Evolutionary conservation across 306 rosid species (phyloP), one percentile per base, ranked within the genome.

Genomic region (Vachellia pachyceras): DNA sequence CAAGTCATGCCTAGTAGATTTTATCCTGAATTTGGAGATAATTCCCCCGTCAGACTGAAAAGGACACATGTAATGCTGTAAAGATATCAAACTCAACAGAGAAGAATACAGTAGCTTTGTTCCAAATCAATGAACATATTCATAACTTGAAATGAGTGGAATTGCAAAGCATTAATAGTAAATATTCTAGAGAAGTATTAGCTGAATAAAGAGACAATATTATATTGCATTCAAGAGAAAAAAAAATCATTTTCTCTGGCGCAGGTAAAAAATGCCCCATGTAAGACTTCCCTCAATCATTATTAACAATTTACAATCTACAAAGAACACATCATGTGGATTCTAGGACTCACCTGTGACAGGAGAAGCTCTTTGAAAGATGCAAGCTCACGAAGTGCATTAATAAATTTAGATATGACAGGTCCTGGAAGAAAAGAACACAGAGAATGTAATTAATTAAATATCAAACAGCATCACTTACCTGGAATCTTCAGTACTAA

Each of bases 331-430:
- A 80, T 65, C 71, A 74, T 63, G 61, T 11, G 25, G 82, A 77
- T 80, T 69, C 29, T 36, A 52, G 78, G 75, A 85, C 92, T 87
- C 79, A 93, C 99, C 90, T 95, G 99, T 79, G 98, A 88, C 76
- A 96, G 97, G 77, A 95, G 96, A 88, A 90, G 96, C 87, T 95
- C 99, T 86, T 95, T 95, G 85, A 90, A 90, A 47, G 94, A 83
- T 86, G 97, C 97, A 78, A 95, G 93, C 83, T 95, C 99, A 52
- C 82, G 97, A 82, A 93, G 79, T 82, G 94, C 80, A 23, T 82
- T 70, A 80, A 90, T 86, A 66, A 93, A 95, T 86, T 89, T 95
- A 80, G 98, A 89, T 84, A 93, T 83, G 52, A 95, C 98, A 14
- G 99, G 99, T 80, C 99, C 99, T 95, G 91, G 52, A 83, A 82